Percentiles rank a stretch among this genome's conserved stretches.
phyloP scores from a whole-genome alignment of 2,329 filamentous ascomycete species.

The Annulohypoxylon truncatum region DNA sequence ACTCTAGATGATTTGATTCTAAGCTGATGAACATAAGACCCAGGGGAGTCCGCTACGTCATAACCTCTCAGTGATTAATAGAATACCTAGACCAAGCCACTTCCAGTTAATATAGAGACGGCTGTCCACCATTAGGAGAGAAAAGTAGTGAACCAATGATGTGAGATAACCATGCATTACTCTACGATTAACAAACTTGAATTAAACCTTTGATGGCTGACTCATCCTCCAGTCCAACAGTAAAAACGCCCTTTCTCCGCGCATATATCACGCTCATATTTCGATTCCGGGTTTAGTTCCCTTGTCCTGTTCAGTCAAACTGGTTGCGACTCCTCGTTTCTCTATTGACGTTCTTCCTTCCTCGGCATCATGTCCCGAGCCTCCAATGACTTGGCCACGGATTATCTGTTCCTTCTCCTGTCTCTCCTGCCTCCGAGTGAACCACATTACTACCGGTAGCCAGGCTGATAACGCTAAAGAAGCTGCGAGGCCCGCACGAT shows the following conservation, averaged over 20 bases:
- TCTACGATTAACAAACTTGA: neutral
- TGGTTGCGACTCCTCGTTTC: slow-evolving; percentile 7
- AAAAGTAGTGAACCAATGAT: neutral
- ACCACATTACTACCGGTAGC: slow-evolving; percentile 43
- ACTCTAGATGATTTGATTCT: neutral
- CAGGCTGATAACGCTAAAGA: slow-evolving; percentile 42
- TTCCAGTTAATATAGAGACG: neutral
- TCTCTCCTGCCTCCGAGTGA: slow-evolving; percentile 28
- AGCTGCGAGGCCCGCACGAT: slow-evolving; percentile 37
- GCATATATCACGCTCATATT: neutral
- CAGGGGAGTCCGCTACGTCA: too few relatives aligned
- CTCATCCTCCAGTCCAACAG: neutral
- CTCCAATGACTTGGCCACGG: slow-evolving; percentile 1
- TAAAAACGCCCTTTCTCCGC: neutral
- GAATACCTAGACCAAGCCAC: neutral
- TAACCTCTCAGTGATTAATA: too few relatives aligned
- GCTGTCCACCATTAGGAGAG: neutral
- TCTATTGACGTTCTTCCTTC: slow-evolving; percentile 23
- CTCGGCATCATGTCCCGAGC: slow-evolving; percentile 16
- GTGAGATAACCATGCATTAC: neutral
- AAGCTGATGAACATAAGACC: too few relatives aligned
- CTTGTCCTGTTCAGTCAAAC: slow-evolving; percentile 23
- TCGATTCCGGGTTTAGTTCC: slow-evolving; percentile 12
- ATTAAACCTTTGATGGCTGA: too few relatives aligned
- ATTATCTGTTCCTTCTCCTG: slow-evolving; percentile 18